These are phyloP conservation scores for Pythium folliculosum DNA, from an alignment of 352 stramenopile genomes.

Conservation along the genomic window DNA sequence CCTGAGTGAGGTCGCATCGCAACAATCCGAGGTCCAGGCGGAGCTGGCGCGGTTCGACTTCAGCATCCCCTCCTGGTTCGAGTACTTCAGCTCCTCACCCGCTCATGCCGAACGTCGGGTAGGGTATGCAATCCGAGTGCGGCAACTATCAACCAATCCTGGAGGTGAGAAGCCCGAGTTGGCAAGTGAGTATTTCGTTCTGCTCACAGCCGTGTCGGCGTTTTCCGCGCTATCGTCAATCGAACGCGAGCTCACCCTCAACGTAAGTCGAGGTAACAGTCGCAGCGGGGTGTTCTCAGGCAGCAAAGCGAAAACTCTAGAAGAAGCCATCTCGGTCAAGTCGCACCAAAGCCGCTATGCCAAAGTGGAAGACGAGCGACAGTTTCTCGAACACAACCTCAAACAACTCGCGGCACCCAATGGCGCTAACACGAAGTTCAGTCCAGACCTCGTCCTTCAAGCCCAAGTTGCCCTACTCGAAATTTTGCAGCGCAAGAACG, in stretches of 20 bases:
- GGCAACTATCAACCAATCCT: constrained; percentile 13
- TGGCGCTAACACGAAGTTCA: constrained; percentile 4
- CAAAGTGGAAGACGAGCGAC: constrained; percentile 42
- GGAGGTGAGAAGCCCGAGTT: background rate
- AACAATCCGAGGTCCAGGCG: constrained; percentile 32
- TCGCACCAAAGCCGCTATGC: constrained; percentile 33
- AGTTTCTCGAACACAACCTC: constrained; percentile 47
- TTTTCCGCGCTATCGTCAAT: constrained; percentile 48
- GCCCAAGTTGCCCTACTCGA: constrained; percentile 34
- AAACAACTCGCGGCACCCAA: constrained; percentile 19
- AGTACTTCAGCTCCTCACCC: constrained; percentile 50
- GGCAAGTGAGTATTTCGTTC: constrained; percentile 34
- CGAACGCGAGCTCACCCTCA: constrained; percentile 31
- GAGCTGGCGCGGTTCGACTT: constrained; percentile 41
- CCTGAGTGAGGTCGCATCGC: constrained; percentile 11
- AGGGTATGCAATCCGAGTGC: constrained; percentile 46
- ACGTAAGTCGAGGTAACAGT: constrained; percentile 17
- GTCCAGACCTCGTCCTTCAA: constrained; percentile 20
- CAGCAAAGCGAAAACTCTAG: constrained; percentile 27
- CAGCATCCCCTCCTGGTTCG: constrained; percentile 47
- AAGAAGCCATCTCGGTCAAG: constrained; percentile 41
- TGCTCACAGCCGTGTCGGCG: constrained; percentile 38
- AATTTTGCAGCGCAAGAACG: constrained; percentile 29
- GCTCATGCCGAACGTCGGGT: constrained; percentile 46
- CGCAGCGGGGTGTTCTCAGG: constrained; percentile 24